Conservation (phyloP, 306 rosid genomes). For the Vigna trinervia region DNA sequence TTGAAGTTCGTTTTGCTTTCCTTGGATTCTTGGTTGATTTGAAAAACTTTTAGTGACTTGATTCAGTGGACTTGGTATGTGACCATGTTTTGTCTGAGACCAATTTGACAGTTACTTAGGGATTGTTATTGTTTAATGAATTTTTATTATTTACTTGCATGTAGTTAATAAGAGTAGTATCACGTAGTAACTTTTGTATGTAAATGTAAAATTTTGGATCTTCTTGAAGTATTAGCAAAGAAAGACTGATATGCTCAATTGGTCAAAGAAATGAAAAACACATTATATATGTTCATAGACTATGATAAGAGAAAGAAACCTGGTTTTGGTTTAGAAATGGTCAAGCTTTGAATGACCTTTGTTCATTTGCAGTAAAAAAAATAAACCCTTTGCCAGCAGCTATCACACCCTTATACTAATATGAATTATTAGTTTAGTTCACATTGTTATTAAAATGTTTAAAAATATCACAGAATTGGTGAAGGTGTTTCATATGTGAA, state of each 20-base stretch:
- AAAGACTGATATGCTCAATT: not conserved
- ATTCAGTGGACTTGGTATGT: not conserved
- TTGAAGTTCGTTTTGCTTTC: too few relatives aligned
- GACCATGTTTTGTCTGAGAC: not conserved
- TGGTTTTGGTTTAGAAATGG: too few relatives aligned
- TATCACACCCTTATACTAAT: not conserved
- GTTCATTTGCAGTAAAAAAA: not conserved
- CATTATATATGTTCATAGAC: too few relatives aligned
- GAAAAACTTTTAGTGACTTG: not conserved
- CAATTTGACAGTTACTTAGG: not conserved
- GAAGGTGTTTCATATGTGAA: not conserved
- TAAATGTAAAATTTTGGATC: not conserved
- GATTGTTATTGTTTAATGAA: not conserved
- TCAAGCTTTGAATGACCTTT: too few relatives aligned
- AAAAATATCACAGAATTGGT: not conserved
- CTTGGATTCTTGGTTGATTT: not conserved
- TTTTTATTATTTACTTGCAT: not conserved
- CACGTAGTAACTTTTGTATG: not conserved
- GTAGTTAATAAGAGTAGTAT: not conserved
- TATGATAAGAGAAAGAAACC: too few relatives aligned
- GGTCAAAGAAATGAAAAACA: not conserved
- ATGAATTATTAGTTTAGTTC: not conserved
- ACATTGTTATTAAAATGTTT: too few relatives aligned
- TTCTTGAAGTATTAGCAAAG: too few relatives aligned
- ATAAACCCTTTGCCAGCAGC: not conserved